A percentile compares a stretch with the other conserved stretches of the same genome.
These are phyloP conservation scores for Glycyrrhiza uralensis DNA, from an alignment of 306 rosid genomes.

Conservation along the genomic window DNA sequence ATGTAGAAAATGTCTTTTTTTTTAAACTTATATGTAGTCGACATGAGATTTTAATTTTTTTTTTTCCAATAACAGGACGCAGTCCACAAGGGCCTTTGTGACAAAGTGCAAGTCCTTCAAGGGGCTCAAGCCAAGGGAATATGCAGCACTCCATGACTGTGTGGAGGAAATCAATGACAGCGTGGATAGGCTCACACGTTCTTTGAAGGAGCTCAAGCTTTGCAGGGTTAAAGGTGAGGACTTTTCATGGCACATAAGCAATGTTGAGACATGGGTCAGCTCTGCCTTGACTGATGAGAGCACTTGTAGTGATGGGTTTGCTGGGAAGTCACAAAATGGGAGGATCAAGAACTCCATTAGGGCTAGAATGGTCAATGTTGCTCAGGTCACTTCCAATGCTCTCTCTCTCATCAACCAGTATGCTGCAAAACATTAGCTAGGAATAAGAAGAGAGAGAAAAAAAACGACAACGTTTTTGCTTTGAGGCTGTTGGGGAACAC, in stretches of 20 bases:
- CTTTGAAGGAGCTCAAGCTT: constrained; percentile 37
- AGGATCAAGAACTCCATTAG: constrained; percentile 29
- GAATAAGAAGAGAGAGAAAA: no score
- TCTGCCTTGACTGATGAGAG: constrained; percentile 37
- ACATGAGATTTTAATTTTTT: no score
- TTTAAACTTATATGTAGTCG: no score
- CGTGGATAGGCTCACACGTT: constrained; percentile 29
- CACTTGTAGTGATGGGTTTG: constrained; percentile 45
- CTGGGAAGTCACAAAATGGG: constrained; percentile 30
- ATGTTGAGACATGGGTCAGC: constrained; percentile 51
- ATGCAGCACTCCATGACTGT: constrained; percentile 36
- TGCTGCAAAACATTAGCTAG: constrained; percentile 33
- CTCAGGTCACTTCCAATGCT: constrained; percentile 50
- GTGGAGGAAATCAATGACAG: constrained; percentile 38
- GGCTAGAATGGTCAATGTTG: constrained; percentile 34
- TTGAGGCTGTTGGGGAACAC: background rate
- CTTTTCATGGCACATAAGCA: constrained; percentile 48
- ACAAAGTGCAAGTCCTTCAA: constrained; percentile 23
- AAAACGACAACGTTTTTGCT: no score
- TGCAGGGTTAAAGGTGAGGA: constrained; percentile 28
- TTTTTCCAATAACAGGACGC: no score
- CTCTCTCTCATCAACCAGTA: constrained; percentile 40
- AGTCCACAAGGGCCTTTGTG: constrained; percentile 28
- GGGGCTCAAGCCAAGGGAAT: constrained; percentile 25
- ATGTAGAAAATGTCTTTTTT: no score